Evolutionary conservation across 1,139 yeast genomes (phyloP).

Genomic region (Arxiozyma slooffiae): DNA sequence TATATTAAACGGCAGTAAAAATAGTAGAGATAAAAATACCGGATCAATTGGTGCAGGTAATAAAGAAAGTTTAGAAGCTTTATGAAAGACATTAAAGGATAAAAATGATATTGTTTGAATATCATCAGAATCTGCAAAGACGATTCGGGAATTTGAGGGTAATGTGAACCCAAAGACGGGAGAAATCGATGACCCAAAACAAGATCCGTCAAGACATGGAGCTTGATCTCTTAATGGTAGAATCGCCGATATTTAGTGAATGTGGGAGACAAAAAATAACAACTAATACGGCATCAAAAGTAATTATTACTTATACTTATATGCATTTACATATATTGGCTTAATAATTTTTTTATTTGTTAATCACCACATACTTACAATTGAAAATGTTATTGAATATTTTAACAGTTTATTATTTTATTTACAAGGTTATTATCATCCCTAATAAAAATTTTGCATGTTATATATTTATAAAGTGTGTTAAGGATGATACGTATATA

Average conservation of each 20-base stretch:
- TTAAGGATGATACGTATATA: background rate
- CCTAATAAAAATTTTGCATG: too few relatives aligned
- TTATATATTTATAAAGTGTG: background rate
- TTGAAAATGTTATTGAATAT: background rate
- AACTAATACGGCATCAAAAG: background rate
- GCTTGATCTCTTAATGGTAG: constrained; percentile 96
- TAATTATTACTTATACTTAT: background rate
- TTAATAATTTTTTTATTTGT: too few relatives aligned
- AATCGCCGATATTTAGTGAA: constrained; percentile 72
- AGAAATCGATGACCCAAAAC: constrained; percentile 97
- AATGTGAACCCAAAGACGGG: constrained; percentile 89
- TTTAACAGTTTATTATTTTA: background rate
- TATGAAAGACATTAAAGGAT: background rate
- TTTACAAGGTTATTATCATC: constrained; percentile 2
- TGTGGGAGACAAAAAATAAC: background rate
- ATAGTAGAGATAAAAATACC: background rate
- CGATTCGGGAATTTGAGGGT: constrained; percentile 93
- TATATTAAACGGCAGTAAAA: constrained; percentile 23
- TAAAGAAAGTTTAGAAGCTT: constrained; percentile 1
- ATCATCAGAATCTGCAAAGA: constrained; percentile 61
- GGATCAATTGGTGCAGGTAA: constrained; percentile 28
- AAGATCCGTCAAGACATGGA: constrained; percentile 86
- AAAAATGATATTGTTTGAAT: constrained; percentile 53
- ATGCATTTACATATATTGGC: too few relatives aligned
- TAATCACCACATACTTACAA: background rate